phyloP scores from a whole-genome alignment of 768 basidiomycete genomes.

The Kwoniella botswanensis region DNA sequence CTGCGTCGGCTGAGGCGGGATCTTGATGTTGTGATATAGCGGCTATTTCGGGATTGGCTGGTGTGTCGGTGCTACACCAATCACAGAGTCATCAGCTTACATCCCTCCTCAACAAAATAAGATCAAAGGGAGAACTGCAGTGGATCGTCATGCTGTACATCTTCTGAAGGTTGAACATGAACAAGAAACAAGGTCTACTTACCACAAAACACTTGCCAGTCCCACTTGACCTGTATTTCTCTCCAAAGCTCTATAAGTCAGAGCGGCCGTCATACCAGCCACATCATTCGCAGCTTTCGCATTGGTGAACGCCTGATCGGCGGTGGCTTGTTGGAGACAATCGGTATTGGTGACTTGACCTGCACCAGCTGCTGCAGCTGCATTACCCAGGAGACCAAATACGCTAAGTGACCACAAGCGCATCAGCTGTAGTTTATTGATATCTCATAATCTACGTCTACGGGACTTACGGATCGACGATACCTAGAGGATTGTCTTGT shows the following conservation, averaged over 20 bases:
- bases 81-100: conserved; percentile 59
- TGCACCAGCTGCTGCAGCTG: conserved; percentile 66
- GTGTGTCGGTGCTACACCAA: conserved; percentile 64
- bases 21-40: conserved; percentile 72
- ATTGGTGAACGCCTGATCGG: conserved; percentile 75
- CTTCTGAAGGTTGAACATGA: too few relatives aligned
- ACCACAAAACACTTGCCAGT: conserved; percentile 37
- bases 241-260: conserved; percentile 71
- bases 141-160: too few relatives aligned
- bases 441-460: background rate
- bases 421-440: conserved; percentile 7
- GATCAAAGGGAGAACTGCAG: too few relatives aligned
- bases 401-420: conserved; percentile 22
- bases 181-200: background rate
- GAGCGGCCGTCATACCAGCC: conserved; percentile 65
- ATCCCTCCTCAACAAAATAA: background rate
- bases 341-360: conserved; percentile 68
- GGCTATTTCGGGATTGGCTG: conserved; percentile 70
- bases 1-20: conserved; percentile 67
- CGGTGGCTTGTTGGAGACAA: conserved; percentile 70
- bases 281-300: conserved; percentile 69
- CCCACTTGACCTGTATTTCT: conserved; percentile 65
- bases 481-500: conserved; percentile 67
- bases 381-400: conserved; percentile 68
- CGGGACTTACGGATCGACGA: conserved; percentile 63